Evolutionary conservation across 2,329 filamentous ascomycete species (phyloP).

Genomic region (Scopulariopsis brevicaulis): DNA sequence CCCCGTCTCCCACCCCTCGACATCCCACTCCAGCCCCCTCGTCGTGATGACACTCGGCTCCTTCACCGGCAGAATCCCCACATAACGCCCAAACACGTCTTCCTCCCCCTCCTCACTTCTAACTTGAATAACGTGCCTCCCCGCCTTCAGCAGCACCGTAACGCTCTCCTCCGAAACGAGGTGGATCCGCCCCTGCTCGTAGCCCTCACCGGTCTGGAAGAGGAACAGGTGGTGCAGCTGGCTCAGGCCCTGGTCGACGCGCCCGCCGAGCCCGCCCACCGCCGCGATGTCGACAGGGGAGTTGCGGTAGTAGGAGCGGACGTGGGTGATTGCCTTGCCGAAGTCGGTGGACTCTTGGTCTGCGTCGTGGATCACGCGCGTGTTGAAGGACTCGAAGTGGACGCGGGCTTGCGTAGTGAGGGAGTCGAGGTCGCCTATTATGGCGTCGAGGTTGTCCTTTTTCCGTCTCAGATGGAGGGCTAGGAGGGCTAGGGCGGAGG

Average conservation of each 20-base stretch:
- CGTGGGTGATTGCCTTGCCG: conserved; percentile 62
- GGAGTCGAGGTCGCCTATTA: conserved; percentile 90
- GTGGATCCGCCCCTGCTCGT: conserved; percentile 51
- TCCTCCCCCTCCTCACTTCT: conserved; percentile 15
- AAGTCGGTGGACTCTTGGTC: conserved; percentile 91
- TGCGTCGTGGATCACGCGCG: conserved; percentile 56
- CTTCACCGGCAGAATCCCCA: conserved; percentile 78
- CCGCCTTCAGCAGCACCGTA: conserved; percentile 66
- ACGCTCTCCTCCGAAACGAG: conserved; percentile 73
- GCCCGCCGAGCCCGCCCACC: conserved; percentile 75
- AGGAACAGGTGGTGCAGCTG: conserved; percentile 76
- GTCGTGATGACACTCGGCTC: conserved; percentile 73
- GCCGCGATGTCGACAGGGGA: conserved; percentile 54
- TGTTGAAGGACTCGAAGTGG: conserved; percentile 52
- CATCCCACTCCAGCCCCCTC: conserved; percentile 81
- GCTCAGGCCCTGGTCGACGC: conserved; percentile 85
- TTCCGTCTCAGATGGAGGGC: neutral
- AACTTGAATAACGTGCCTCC: conserved; percentile 57
- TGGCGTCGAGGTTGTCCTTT: conserved; percentile 52
- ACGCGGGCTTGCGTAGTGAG: conserved; percentile 47
- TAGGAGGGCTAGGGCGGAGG: neutral
- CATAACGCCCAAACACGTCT: conserved; percentile 59
- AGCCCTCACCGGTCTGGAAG: conserved; percentile 39
- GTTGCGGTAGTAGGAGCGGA: conserved; percentile 23
- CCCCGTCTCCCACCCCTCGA: conserved; percentile 65